Evolutionary conservation across 345 rosid species (phyloP).

Genomic region (Murraya paniculata): DNA sequence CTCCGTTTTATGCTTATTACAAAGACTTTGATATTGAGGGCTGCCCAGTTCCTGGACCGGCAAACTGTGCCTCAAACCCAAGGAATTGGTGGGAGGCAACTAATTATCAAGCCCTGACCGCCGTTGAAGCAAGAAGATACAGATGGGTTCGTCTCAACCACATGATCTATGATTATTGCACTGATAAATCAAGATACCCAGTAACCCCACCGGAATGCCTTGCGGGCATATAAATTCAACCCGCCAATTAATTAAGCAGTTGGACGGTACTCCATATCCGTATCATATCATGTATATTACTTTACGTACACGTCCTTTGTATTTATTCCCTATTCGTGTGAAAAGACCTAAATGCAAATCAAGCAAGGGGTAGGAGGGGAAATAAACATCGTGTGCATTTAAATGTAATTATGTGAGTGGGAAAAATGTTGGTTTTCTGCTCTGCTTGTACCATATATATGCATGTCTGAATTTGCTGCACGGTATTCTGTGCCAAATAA

Average conservation of each 20-base stretch:
- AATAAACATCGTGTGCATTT: conserved; percentile 16
- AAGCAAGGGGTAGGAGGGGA: conserved; percentile 2
- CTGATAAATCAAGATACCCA: conserved; percentile 73
- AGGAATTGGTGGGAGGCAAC: conserved; percentile 83
- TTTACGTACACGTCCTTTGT: conserved; percentile 13
- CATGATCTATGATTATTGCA: conserved; percentile 91
- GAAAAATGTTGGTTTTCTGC: conserved; percentile 3
- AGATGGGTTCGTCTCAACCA: conserved; percentile 92
- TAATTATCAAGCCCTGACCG: conserved; percentile 55
- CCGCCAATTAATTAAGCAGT: not conserved
- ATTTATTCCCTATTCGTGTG: not conserved
- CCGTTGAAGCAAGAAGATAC: conserved; percentile 73
- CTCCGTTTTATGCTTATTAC: conserved; percentile 83
- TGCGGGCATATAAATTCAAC: conserved; percentile 49
- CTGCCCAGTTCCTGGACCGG: conserved; percentile 81
- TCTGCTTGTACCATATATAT: conserved; percentile 2
- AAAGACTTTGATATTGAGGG: conserved; percentile 88
- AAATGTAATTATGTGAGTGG: not conserved
- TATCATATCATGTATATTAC: not conserved
- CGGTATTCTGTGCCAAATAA: conserved; percentile 21
- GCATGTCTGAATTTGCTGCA: conserved; percentile 19
- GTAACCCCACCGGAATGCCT: conserved; percentile 75
- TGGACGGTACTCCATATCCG: not conserved
- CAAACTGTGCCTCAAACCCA: conserved; percentile 54
- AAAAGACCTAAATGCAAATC: conserved; percentile 12